These are phyloP conservation scores for Clarireedia monteithiana DNA, from an alignment of 2,329 filamentous ascomycete genomes.

Conservation along the genomic window DNA sequence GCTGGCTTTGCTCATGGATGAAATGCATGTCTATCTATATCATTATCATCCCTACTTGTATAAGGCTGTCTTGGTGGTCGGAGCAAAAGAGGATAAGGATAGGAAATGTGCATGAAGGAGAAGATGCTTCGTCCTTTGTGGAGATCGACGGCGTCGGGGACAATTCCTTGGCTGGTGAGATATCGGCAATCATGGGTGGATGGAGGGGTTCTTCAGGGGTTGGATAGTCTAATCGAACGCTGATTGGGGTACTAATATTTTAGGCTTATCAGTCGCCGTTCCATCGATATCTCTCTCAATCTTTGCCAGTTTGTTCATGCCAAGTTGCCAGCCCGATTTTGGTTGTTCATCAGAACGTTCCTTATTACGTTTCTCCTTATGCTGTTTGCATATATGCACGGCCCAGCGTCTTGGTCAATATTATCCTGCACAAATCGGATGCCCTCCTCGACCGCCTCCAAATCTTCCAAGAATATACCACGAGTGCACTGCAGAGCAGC, in stretches of 20 bases:
- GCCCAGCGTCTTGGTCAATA: conserved; percentile 3
- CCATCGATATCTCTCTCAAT: background rate
- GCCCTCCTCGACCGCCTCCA: background rate
- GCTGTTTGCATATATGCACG: background rate
- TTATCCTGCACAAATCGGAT: background rate
- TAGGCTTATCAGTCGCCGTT: conserved; percentile 6
- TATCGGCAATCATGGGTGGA: background rate
- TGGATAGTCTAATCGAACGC: background rate
- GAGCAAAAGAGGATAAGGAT: no score
- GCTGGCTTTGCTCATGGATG: background rate
- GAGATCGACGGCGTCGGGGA: background rate
- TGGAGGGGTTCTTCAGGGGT: background rate
- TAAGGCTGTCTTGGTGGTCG: no score
- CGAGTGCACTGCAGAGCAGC: background rate
- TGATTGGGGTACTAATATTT: conserved; percentile 4
- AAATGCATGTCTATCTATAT: conserved; percentile 2
- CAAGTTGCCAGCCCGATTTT: background rate
- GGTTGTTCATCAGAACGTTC: conserved; percentile 1
- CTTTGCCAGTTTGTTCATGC: background rate
- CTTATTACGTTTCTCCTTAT: background rate
- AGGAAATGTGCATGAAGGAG: background rate
- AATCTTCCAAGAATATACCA: background rate
- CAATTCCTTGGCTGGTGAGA: background rate
- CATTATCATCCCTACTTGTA: background rate
- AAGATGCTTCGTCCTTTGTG: background rate